These are phyloP conservation scores for Diaporthe sp. DNA, from an alignment of 2,329 filamentous ascomycete genomes.

Conservation along the genomic window DNA sequence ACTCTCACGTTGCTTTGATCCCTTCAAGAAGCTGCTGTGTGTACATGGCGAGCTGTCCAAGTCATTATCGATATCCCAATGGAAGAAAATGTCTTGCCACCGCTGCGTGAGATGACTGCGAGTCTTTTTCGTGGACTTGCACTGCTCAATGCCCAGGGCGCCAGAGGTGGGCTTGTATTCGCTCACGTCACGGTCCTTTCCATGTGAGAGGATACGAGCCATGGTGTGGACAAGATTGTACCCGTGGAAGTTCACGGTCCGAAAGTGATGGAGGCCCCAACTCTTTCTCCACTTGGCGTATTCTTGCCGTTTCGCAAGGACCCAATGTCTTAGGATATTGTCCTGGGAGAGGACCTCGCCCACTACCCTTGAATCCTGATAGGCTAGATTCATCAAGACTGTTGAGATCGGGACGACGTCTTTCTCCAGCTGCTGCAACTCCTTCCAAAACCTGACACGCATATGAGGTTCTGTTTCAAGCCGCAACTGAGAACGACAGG, in stretches of 20 bases:
- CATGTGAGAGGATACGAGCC: not conserved
- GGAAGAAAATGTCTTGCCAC: not conserved
- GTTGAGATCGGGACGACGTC: not conserved
- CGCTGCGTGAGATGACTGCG: not conserved
- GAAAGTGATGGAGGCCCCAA: not conserved
- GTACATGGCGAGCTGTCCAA: not conserved
- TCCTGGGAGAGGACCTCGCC: not conserved
- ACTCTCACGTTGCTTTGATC: not conserved
- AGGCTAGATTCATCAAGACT: not conserved
- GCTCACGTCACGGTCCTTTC: not conserved
- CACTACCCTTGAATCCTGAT: not conserved
- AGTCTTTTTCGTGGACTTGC: not conserved
- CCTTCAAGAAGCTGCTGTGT: not conserved
- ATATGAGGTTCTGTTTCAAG: not conserved
- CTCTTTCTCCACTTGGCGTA: not conserved
- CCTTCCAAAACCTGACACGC: not conserved
- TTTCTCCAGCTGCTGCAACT: not conserved
- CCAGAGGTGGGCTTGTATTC: not conserved
- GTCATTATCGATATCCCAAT: rapidly evolving
- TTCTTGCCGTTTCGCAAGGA: not conserved
- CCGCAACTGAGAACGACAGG: not conserved
- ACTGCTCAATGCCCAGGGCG: not conserved
- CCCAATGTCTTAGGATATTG: not conserved
- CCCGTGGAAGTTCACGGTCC: not conserved
- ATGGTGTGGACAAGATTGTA: not conserved